phyloP scores from a whole-genome alignment of 805 yeast genomes.

The Ascoidea tarda region DNA sequence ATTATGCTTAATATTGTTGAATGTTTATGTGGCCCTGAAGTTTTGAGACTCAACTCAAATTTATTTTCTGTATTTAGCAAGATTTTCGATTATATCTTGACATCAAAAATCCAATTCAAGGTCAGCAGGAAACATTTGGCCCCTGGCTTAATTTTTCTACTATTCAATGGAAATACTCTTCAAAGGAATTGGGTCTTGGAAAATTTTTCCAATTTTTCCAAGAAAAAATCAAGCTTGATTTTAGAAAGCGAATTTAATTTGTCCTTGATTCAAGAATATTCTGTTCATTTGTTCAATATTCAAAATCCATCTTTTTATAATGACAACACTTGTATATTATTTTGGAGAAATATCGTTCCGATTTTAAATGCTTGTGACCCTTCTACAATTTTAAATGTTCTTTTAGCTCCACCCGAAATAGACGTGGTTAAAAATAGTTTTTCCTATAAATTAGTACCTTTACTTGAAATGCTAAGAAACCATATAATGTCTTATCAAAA shows the following conservation, averaged over 20 bases:
- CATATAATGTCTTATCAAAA: conserved; percentile 33
- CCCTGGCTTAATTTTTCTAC: conserved; percentile 40
- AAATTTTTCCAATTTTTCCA: conserved; percentile 14
- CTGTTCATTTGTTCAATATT: conserved; percentile 32
- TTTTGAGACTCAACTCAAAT: conserved; percentile 24
- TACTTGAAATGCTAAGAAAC: conserved; percentile 28
- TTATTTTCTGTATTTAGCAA: conserved; percentile 24
- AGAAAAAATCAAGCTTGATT: conserved; percentile 6
- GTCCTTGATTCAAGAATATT: conserved; percentile 41
- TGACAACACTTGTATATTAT: conserved; percentile 23
- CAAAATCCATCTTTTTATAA: conserved; percentile 38
- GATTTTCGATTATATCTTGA: conserved; percentile 19
- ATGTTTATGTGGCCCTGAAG: conserved; percentile 37
- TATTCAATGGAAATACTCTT: conserved; percentile 36
- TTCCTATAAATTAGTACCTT: conserved; percentile 21
- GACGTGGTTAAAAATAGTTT: conserved; percentile 12
- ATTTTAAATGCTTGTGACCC: conserved; percentile 22
- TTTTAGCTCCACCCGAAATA: conserved; percentile 15
- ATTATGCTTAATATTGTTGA: conserved; percentile 23
- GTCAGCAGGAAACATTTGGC: conserved; percentile 13
- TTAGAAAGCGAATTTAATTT: conserved; percentile 15
- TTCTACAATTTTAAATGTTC: conserved; percentile 19
- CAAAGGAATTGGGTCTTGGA: conserved; percentile 35
- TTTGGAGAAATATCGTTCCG: conserved; percentile 31
- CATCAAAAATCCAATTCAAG: conserved; percentile 16